Conservation (phyloP, 192 early-diverging fungal species). For the Spizellomyces sp. region DNA sequence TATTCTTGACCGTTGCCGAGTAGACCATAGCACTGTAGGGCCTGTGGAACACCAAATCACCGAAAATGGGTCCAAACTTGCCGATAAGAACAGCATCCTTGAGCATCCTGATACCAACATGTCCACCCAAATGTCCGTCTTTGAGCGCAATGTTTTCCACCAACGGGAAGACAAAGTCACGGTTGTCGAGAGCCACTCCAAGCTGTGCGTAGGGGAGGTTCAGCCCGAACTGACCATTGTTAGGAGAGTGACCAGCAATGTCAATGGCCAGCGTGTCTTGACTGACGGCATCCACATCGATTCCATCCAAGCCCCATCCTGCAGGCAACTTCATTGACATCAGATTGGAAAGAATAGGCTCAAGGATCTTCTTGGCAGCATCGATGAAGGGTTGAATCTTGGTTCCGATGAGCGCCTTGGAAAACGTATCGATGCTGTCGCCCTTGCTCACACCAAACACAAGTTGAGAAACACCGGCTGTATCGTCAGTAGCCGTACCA, state of each 20-base stretch:
- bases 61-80: slow-evolving; percentile 15
- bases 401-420: slow-evolving; percentile 8
- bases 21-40: slow-evolving; percentile 8
- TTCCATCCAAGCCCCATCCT: slow-evolving; percentile 25
- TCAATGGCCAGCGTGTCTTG: slow-evolving; percentile 10
- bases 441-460: slow-evolving; percentile 17
- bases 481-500: slow-evolving; percentile 1
- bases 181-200: background rate
- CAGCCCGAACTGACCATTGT: slow-evolving; percentile 25
- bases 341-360: background rate
- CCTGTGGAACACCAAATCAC: slow-evolving; percentile 22
- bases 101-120: slow-evolving; percentile 6
- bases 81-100: slow-evolving; percentile 1
- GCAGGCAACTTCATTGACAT: slow-evolving; percentile 16
- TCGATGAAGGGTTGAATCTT: slow-evolving; percentile 1
- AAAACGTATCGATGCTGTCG: slow-evolving; percentile 29
- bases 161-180: slow-evolving; percentile 15
- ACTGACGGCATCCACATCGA: slow-evolving; percentile 18
- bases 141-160: slow-evolving; percentile 29
- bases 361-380: slow-evolving; percentile 1
- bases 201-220: slow-evolving; percentile 14
- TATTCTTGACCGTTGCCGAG: slow-evolving; percentile 5
- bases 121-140: slow-evolving; percentile 16
- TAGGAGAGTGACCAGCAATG: slow-evolving; percentile 28
- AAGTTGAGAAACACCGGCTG: slow-evolving; percentile 10